These are phyloP conservation scores for Xylaria sp. DNA, from an alignment of 2,329 filamentous ascomycete genomes.

Conservation along the genomic window DNA sequence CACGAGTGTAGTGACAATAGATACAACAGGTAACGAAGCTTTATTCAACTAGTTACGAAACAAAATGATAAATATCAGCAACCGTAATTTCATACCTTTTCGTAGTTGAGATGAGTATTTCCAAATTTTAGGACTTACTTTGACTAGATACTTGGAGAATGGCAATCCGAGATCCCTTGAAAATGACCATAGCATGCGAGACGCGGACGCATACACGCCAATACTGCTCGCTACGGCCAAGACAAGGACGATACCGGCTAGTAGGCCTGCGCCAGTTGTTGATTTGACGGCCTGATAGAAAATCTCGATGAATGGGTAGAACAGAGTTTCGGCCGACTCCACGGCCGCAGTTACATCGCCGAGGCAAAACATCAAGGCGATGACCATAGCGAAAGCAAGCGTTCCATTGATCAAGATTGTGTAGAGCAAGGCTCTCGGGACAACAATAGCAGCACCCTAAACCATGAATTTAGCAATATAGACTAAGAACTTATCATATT, in stretches of 20 bases:
- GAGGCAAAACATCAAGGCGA: conserved; percentile 42
- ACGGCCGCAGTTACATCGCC: conserved; percentile 38
- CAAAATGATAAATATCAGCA: background rate
- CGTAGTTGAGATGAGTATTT: background rate
- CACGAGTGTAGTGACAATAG: conserved; percentile 38
- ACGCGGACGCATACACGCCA: conserved; percentile 41
- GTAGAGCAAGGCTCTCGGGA: conserved; percentile 39
- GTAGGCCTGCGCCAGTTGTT: conserved; percentile 44
- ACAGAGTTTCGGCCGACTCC: conserved; percentile 34
- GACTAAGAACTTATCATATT: background rate
- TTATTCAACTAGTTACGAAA: conserved; percentile 34
- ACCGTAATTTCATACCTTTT: background rate
- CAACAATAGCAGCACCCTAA: conserved; percentile 33
- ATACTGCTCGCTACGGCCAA: conserved; percentile 38
- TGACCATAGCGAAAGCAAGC: conserved; percentile 41
- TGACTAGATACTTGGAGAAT: conserved; percentile 39
- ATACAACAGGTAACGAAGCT: conserved; percentile 39
- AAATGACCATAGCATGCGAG: conserved; percentile 46
- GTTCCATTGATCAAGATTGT: conserved; percentile 43
- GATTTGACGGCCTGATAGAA: conserved; percentile 41
- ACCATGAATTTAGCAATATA: background rate
- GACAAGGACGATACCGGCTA: conserved; percentile 41
- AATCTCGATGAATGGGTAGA: conserved; percentile 46
- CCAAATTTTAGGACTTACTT: conserved; percentile 20
- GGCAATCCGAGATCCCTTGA: conserved; percentile 42